Conservation (phyloP, 148 eudicot species). For the Talinum fruticosum region DNA sequence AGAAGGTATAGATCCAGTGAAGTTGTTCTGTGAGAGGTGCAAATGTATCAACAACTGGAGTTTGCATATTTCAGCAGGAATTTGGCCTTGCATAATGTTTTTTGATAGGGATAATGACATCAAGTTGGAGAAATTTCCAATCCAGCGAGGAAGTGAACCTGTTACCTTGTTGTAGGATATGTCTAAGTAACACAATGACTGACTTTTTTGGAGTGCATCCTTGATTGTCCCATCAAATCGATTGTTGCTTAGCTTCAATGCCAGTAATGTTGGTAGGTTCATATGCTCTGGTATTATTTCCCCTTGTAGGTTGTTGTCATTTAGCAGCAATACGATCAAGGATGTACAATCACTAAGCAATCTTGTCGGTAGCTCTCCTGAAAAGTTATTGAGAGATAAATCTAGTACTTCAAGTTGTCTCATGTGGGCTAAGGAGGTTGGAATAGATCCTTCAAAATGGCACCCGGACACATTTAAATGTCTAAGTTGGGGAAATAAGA, state of each 20-base stretch:
- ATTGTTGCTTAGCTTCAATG: slow-evolving; percentile 7
- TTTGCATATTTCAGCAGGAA: not conserved
- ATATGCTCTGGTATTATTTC: slow-evolving; percentile 15
- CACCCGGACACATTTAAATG: no score
- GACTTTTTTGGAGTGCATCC: not conserved
- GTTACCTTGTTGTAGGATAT: slow-evolving; percentile 15
- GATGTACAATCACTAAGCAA: not conserved
- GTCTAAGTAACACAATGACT: not conserved
- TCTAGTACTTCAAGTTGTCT: no score
- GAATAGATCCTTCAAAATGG: no score
- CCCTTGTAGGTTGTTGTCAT: slow-evolving; percentile 13
- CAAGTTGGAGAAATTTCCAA: not conserved
- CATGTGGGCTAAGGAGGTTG: no score
- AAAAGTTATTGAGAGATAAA: no score
- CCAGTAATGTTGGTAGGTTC: not conserved
- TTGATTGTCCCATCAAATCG: slow-evolving; percentile 16
- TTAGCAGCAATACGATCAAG: not conserved
- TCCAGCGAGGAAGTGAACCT: slow-evolving; percentile 9
- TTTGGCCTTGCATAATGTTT: slow-evolving; percentile 2
- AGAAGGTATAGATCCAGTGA: slow-evolving; percentile 13
- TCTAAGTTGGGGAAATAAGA: no score
- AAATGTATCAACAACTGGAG: not conserved
- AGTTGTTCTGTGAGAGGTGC: slow-evolving; percentile 16
- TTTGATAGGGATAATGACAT: not conserved
- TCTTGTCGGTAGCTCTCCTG: not conserved